Evolutionary conservation across 208 protist genomes (phyloP).

Genomic region (Leptomonas seymouri): DNA sequence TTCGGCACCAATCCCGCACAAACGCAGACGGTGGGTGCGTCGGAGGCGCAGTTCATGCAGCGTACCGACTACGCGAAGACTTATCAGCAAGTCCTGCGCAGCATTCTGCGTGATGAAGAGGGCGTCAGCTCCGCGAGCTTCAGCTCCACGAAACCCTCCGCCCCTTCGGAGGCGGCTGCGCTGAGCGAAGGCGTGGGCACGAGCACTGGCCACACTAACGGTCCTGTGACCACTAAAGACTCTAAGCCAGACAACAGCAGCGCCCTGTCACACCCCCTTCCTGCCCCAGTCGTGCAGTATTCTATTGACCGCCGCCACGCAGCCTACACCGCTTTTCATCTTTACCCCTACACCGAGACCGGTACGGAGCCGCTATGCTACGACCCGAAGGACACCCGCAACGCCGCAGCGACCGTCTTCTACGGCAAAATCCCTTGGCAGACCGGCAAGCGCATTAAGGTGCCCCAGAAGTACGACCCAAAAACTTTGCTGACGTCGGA

Average conservation of each 20-base stretch:
- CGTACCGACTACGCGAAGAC: conserved; percentile 76
- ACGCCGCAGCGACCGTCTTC: conserved; percentile 68
- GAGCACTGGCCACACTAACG: too few relatives aligned
- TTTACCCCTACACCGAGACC: conserved; percentile 81
- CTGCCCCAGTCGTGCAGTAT: conserved; percentile 73
- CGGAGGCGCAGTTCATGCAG: conserved; percentile 80
- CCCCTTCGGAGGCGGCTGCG: neutral
- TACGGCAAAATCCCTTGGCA: conserved; percentile 87
- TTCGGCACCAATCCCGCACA: conserved; percentile 78
- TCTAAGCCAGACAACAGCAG: neutral
- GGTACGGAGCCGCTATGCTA: conserved; percentile 86
- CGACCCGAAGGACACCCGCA: conserved; percentile 37
- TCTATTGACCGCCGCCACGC: conserved; percentile 72
- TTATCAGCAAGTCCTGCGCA: conserved; percentile 65
- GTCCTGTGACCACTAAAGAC: too few relatives aligned
- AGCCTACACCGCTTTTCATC: conserved; percentile 80
- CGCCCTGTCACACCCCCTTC: neutral
- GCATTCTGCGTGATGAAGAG: conserved; percentile 28
- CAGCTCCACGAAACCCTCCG: neutral
- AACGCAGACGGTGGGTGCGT: conserved; percentile 83
- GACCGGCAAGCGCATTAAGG: conserved; percentile 87
- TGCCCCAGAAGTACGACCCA: conserved; percentile 92
- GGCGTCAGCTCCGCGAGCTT: neutral
- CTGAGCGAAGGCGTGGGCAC: neutral
- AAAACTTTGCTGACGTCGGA: conserved; percentile 90